Percentiles rank a stretch among this genome's conserved stretches.
phyloP scores from a whole-genome alignment of 139 green algal genomes.

The Volvox reticuliferus region DNA sequence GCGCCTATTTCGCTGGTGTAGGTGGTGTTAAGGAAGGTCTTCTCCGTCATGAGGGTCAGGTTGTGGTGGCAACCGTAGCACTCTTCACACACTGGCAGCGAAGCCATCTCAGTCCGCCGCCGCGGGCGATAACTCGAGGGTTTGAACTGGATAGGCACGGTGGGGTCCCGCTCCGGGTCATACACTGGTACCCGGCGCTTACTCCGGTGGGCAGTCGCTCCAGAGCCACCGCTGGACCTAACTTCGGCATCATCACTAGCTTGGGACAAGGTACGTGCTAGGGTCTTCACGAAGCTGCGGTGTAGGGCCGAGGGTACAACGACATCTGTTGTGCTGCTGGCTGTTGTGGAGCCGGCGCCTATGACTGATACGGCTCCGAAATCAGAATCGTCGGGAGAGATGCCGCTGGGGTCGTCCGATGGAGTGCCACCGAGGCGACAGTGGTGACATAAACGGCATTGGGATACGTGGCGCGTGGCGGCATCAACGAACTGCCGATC shows the following conservation, averaged over 20 bases:
- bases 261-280: too few relatives aligned
- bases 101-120: not conserved
- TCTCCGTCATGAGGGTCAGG: constrained; percentile 26
- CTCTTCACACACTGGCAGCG: constrained; percentile 33
- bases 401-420: not conserved
- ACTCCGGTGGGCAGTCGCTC: too few relatives aligned
- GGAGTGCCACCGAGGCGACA: constrained; percentile 35
- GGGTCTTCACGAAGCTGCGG: too few relatives aligned
- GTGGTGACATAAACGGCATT: constrained; percentile 37
- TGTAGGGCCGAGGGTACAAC: too few relatives aligned
- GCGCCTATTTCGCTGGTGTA: constrained; percentile 50
- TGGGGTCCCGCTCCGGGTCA: constrained; percentile 31
- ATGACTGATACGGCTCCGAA: not conserved
- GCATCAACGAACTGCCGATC: not conserved
- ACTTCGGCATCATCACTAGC: too few relatives aligned
- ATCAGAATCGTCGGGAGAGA: too few relatives aligned
- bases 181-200: not conserved
- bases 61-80: constrained; percentile 60
- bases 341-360: not conserved
- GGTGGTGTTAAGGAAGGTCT: constrained; percentile 26
- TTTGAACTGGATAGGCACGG: constrained; percentile 33
- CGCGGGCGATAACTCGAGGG: constrained; percentile 4
- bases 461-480: constrained; percentile 35
- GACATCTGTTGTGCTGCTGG: too few relatives aligned
- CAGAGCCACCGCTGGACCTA: too few relatives aligned